A percentile compares a stretch with the other conserved stretches of the same genome.
phyloP scores from a whole-genome alignment of 202 grass and related monocot genomes.

The Zoysia matrella region DNA sequence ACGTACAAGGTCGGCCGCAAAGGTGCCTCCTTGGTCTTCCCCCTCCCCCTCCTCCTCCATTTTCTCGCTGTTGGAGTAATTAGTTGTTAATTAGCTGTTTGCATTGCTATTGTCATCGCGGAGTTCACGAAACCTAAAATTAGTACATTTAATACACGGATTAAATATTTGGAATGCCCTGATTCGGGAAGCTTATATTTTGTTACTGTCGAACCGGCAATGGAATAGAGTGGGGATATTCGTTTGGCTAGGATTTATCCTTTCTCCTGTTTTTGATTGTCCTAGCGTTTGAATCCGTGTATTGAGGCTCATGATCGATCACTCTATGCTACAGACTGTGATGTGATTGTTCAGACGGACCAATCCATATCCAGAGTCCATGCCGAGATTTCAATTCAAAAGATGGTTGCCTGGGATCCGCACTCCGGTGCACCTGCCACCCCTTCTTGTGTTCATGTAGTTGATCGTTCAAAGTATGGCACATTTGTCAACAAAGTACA shows the following conservation, averaged over 20 bases:
- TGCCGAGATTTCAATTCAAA: conserved; percentile 74
- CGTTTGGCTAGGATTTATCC: background rate
- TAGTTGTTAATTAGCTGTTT: background rate
- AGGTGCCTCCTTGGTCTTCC: conserved; percentile 50
- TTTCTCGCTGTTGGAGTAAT: background rate
- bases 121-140: background rate
- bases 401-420: conserved; percentile 77
- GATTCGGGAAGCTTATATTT: background rate
- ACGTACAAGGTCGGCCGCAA: conserved; percentile 95
- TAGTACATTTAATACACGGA: background rate
- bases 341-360: conserved; percentile 85
- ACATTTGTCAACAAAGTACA: conserved; percentile 77
- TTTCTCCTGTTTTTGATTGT: background rate
- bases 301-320: background rate
- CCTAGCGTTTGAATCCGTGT: background rate
- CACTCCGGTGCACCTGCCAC: conserved; percentile 40
- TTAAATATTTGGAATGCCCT: background rate
- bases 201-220: conserved; percentile 4
- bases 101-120: background rate
- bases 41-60: background rate
- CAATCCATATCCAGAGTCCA: conserved; percentile 87
- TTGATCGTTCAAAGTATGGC: conserved; percentile 86
- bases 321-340: conserved; percentile 63
- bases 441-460: conserved; percentile 67
- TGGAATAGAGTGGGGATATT: background rate